Conservation (phyloP, 1,284 basidiomycete genomes). For the Cryptococcus sp. region DNA sequence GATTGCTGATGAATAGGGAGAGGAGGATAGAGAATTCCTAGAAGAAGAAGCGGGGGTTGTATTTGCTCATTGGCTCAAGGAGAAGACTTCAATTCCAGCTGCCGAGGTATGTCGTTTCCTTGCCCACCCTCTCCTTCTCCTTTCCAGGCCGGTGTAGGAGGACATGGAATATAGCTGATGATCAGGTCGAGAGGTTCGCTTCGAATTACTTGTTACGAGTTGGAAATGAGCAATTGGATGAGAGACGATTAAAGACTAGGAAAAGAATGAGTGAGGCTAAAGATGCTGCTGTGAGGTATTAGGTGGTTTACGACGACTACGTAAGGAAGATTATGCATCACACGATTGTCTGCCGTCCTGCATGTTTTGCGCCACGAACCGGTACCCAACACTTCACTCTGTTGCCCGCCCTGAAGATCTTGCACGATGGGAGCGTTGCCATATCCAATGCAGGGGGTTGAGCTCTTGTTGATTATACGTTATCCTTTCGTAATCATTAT, state of each 20-base stretch:
- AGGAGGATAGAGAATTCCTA: slow-evolving; percentile 35
- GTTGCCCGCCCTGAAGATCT: too few relatives aligned
- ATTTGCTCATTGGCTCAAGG: slow-evolving; percentile 17
- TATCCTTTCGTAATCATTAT: too few relatives aligned
- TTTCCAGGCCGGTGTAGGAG: too few relatives aligned
- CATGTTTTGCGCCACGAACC: too few relatives aligned
- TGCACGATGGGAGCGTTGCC: too few relatives aligned
- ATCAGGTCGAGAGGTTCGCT: slow-evolving; percentile 37
- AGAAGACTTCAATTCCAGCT: slow-evolving; percentile 32
- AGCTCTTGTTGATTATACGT: too few relatives aligned
- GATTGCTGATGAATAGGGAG: slow-evolving; percentile 2
- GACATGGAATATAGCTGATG: neutral
- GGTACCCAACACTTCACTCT: too few relatives aligned
- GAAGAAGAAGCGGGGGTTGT: slow-evolving; percentile 39
- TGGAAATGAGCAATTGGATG: slow-evolving; percentile 13
- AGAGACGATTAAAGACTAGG: slow-evolving; percentile 21
- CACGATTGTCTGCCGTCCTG: too few relatives aligned
- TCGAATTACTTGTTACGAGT: slow-evolving; percentile 32
- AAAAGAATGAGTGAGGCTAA: slow-evolving; percentile 33
- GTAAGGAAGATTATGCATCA: too few relatives aligned
- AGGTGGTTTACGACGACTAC: too few relatives aligned
- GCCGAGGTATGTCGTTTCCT: slow-evolving; percentile 37
- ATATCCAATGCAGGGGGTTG: too few relatives aligned
- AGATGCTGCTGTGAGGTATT: slow-evolving; percentile 28
- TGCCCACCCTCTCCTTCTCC: neutral